A percentile compares a stretch with the other conserved stretches of the same genome.
Conservation (phyloP, 176 grass and related monocot species). For the Musa schizocarpa region DNA sequence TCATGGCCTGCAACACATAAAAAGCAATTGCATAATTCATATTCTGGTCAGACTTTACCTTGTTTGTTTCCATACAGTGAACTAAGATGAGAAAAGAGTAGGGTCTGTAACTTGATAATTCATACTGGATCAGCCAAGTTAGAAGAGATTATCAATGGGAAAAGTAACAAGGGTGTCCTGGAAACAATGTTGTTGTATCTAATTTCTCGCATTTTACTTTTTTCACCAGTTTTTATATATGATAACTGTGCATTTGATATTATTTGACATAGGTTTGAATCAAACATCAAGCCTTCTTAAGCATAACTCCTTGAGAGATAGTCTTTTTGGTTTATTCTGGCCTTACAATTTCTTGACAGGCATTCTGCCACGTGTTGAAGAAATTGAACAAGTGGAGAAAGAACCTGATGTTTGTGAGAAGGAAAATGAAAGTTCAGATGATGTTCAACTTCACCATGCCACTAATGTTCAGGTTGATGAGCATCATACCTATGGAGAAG, state of each 20-base stretch:
- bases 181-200: too few relatives aligned
- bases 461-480: constrained; percentile 34
- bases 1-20: too few relatives aligned
- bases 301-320: neutral
- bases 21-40: too few relatives aligned
- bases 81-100: neutral
- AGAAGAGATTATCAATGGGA: neutral
- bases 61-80: too few relatives aligned
- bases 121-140: neutral
- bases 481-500: constrained; percentile 35
- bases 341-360: neutral
- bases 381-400: constrained; percentile 46
- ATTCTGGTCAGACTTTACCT: too few relatives aligned
- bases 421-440: constrained; percentile 45
- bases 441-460: constrained; percentile 36
- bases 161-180: too few relatives aligned
- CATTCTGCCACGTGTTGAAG: constrained; percentile 38
- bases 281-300: neutral
- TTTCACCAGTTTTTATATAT: neutral
- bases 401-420: constrained; percentile 35
- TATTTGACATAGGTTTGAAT: neutral
- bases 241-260: too few relatives aligned
- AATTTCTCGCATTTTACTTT: neutral
- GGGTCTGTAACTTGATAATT: neutral
- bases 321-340: neutral